Evolutionary conservation across 352 stramenopile genomes (phyloP), one percentile per base, ranked within the genome.

Genomic region (Phytophthora europaea): DNA sequence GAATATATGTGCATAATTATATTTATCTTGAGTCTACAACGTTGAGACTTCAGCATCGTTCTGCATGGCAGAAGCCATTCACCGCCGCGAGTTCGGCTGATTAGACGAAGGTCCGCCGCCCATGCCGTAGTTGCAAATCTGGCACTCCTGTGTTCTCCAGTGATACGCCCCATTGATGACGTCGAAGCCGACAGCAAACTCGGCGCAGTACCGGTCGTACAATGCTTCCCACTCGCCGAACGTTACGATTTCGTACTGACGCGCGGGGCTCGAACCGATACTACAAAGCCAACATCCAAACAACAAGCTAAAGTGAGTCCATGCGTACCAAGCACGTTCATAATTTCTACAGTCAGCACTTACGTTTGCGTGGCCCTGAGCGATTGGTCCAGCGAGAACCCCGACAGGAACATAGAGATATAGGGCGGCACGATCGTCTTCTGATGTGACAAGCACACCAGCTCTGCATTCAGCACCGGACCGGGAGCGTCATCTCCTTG

Each of bases 201-300:
- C 90, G 48, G 86, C 85, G 50, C 86, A 95, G 70, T 94, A 94
- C 3, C 81, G 76, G 43, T 91, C 72, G 52, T 91, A 91, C n/a
- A 97, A 69, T 33, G 87, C 85, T 67, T 97, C 89, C 88, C 88
- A 97, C 60, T 97, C 90, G 54, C 61, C 75, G 33, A 81, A 79
- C 8, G 90, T 95, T 56, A 97, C 89, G 58, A 97, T 95, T 70
- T 97, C 90, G 69, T 97, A 97, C 72, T 94, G 86, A 23, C 80
- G 89, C 8, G 88, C 81, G 20, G 78, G 67, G 31, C 74, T 84
- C 1, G 84, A 77, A 2, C 81, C 80, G 3, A 91, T 67, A 50
- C 89, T 94, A 26, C 13, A 23, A 61, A 38, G 12, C 26, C n/a
- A 13, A 47, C 22, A 50, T 13, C 18, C 15, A 26, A 26, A 52